Evolutionary conservation across 768 basidiomycete genomes (phyloP).

Genomic region (Mycena rebaudengoi): DNA sequence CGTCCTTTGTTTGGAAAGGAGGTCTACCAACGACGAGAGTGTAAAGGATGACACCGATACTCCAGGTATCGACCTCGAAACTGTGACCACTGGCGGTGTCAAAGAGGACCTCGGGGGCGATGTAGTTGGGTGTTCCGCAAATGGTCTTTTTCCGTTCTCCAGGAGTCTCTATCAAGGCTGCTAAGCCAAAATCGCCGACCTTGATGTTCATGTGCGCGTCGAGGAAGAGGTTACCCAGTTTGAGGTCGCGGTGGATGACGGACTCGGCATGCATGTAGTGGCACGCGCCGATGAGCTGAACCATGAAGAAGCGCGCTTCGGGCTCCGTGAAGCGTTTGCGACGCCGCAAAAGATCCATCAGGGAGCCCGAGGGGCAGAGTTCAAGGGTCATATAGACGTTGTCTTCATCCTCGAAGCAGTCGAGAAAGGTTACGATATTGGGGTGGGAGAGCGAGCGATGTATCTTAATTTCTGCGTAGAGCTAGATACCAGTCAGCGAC

Average conservation of each 20-base stretch:
- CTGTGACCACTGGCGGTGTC: constrained; percentile 96
- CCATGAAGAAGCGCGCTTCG: constrained; percentile 91
- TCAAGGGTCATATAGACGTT: constrained; percentile 99
- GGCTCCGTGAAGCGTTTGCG: constrained; percentile 91
- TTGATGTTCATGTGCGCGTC: constrained; percentile 94
- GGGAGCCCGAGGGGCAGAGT: constrained; percentile 87
- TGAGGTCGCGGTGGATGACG: constrained; percentile 97
- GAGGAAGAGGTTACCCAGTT: constrained; percentile 94
- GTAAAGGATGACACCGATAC: constrained; percentile 95
- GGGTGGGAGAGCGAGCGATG: constrained; percentile 91
- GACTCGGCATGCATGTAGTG: constrained; percentile 97
- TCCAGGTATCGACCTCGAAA: constrained; percentile 99
- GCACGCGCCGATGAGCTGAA: constrained; percentile 95
- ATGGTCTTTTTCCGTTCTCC: constrained; percentile 99
- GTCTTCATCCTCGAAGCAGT: constrained; percentile 94
- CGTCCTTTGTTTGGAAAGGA: constrained; percentile 98
- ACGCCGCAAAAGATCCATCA: constrained; percentile 90
- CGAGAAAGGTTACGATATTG: constrained; percentile 91
- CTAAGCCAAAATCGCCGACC: constrained; percentile 97
- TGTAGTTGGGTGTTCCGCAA: constrained; percentile 98
- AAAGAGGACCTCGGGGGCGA: constrained; percentile 96
- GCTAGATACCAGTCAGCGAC: constrained; percentile 52
- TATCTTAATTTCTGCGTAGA: constrained; percentile 99
- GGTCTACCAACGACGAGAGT: constrained; percentile 95
- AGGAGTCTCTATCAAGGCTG: constrained; percentile 94